Conservation (phyloP, 768 basidiomycete species). For the Paxillus involutus region DNA sequence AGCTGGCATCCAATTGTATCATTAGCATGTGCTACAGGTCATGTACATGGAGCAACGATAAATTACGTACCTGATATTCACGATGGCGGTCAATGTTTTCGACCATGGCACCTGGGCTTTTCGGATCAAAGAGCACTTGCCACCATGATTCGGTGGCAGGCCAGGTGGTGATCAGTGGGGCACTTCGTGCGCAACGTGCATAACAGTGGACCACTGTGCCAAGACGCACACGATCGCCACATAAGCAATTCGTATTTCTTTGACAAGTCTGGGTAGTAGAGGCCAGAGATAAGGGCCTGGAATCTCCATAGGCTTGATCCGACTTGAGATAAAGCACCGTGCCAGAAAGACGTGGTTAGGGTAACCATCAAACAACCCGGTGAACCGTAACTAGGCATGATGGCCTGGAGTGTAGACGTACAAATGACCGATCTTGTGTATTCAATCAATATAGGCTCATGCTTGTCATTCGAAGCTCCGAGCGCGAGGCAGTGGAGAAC, state of each 20-base stretch:
- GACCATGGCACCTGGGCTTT: background rate
- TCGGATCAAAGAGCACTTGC: background rate
- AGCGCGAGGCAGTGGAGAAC: background rate
- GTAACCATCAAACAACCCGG: background rate
- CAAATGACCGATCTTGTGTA: background rate
- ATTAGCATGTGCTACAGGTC: background rate
- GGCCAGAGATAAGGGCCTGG: background rate
- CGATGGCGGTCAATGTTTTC: background rate
- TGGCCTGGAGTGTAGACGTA: background rate
- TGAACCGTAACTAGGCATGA: background rate
- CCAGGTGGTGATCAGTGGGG: background rate
- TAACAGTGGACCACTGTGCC: background rate
- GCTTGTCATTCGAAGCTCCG: background rate
- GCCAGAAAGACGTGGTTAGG: background rate
- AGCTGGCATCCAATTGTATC: slow-evolving; percentile 10
- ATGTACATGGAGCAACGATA: slow-evolving; percentile 4
- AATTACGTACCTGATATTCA: slow-evolving; percentile 3
- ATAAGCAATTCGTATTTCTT: background rate
- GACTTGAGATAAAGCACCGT: too few species aligned
- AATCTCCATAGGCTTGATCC: background rate
- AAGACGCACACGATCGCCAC: background rate
- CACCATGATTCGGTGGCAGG: background rate
- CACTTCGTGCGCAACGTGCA: background rate
- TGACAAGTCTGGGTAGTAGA: background rate
- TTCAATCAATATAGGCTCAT: background rate